phyloP scores from a whole-genome alignment of 805 yeast species.

The Candida ascalaphidarum region DNA sequence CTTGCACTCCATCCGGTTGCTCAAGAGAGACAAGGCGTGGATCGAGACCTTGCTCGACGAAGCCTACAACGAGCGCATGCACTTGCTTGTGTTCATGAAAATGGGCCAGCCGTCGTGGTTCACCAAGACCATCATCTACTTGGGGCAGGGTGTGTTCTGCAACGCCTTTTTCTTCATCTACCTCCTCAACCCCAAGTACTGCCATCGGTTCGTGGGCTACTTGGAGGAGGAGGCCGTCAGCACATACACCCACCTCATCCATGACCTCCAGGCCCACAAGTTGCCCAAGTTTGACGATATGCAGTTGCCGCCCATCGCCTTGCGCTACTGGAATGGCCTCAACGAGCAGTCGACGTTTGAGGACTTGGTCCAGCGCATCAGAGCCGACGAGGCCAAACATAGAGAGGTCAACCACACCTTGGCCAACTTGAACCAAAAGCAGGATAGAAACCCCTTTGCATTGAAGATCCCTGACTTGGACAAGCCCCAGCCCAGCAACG shows the following conservation, averaged over 20 bases:
- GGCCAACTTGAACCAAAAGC: conserved; percentile 47
- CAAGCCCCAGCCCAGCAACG: conserved; percentile 30
- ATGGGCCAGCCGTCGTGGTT: conserved; percentile 55
- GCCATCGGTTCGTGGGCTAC: conserved; percentile 73
- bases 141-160: conserved; percentile 67
- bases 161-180: conserved; percentile 56
- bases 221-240: conserved; percentile 70
- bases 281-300: conserved; percentile 39
- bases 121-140: conserved; percentile 43
- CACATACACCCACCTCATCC: conserved; percentile 53
- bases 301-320: conserved; percentile 51
- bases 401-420: conserved; percentile 74
- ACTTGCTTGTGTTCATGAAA: conserved; percentile 58
- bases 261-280: conserved; percentile 44
- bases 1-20: conserved; percentile 51
- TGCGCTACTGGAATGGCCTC: conserved; percentile 54
- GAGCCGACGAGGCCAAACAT: conserved; percentile 76
- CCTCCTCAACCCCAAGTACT: conserved; percentile 49
- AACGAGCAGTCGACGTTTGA: conserved; percentile 41
- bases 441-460: conserved; percentile 65
- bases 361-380: conserved; percentile 51
- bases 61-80: conserved; percentile 76
- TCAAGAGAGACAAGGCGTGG: conserved; percentile 67
- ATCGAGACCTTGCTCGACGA: conserved; percentile 66
- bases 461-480: conserved; percentile 26